Evolutionary conservation across 495 filamentous ascomycete species (phyloP).

Genomic region (Penicillium waksmanii): DNA sequence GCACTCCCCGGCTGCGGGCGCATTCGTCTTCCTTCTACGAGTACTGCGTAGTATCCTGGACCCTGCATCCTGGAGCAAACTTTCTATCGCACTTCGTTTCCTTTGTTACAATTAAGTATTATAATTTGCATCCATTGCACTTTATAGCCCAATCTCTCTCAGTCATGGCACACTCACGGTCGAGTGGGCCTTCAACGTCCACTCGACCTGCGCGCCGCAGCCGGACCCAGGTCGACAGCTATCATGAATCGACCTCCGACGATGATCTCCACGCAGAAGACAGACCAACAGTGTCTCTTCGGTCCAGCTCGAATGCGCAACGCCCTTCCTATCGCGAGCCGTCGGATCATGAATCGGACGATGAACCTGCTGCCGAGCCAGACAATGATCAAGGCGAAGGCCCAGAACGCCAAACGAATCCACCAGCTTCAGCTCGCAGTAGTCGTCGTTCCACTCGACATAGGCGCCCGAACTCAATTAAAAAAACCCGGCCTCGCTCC

Average conservation of each 20-base stretch:
- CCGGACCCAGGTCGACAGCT: constrained; percentile 43
- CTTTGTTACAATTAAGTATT: neutral
- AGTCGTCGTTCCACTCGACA: neutral
- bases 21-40: neutral
- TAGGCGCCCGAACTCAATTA: neutral
- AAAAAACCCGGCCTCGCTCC: neutral
- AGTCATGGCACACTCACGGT: constrained; percentile 34
- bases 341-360: constrained; percentile 34
- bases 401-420: neutral
- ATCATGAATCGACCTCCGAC: constrained; percentile 45
- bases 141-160: neutral
- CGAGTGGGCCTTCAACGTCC: constrained; percentile 20
- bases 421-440: neutral
- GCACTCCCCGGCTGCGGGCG: no score
- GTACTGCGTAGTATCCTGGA: neutral
- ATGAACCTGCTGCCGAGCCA: constrained; percentile 27
- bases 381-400: constrained; percentile 16
- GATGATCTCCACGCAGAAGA: constrained; percentile 10
- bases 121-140: neutral
- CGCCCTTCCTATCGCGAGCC: constrained; percentile 47
- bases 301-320: neutral
- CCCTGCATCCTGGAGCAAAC: neutral
- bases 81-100: no score
- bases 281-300: neutral
- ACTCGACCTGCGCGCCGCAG: constrained; percentile 44